Evolutionary conservation across 202 grass and related monocot species (phyloP), one percentile per base, ranked within the genome.

Genomic region (Digitaria exilis): DNA sequence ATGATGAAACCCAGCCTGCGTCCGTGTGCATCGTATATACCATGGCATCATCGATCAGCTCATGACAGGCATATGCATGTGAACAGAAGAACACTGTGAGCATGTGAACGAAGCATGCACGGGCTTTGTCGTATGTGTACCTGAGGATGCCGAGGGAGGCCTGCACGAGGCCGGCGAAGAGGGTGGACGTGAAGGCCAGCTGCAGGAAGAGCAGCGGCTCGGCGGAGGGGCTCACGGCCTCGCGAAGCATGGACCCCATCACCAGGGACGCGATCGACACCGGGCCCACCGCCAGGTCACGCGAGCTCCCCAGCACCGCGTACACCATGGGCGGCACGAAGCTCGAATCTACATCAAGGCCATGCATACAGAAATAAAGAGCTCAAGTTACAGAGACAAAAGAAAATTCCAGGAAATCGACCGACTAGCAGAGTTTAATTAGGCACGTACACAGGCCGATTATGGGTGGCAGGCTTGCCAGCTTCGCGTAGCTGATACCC

Each of bases 401-500:
- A 8, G 3, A 3, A 16, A 46, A 49, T 6, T 49, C 15, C 46
- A 49, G 14, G 46, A 18, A 49, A 49, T 11, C 13, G 43, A 44
- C 43, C 43, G 12, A 49, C 6, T 18, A 17, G 46, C 46, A 18
- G 46, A 49, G 16, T 10, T 13, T 11, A 13, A 18, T 6, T 30
- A 26, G 15, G 19, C 26, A 71, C 94, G 78, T 84, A 97, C 95
- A 97, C 0, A 98, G 89, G 11, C 96, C 96, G 12, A 98, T 88
- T 84, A 98, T 98, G 9, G 96, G 96, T 28, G 93, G 96, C 70
- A 98, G 15, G 69, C 67, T 95, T 13, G 96, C 96, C 31, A 98
- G 87, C 78, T 98, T 93, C 18, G 96, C 96, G 75, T 98, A 98
- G 91, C 96, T 98, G 41, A 98, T 98, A 6, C 96, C 95, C 95